phyloP scores from a whole-genome alignment of 192 early-diverging fungal species.

The Coemansia sp. region DNA sequence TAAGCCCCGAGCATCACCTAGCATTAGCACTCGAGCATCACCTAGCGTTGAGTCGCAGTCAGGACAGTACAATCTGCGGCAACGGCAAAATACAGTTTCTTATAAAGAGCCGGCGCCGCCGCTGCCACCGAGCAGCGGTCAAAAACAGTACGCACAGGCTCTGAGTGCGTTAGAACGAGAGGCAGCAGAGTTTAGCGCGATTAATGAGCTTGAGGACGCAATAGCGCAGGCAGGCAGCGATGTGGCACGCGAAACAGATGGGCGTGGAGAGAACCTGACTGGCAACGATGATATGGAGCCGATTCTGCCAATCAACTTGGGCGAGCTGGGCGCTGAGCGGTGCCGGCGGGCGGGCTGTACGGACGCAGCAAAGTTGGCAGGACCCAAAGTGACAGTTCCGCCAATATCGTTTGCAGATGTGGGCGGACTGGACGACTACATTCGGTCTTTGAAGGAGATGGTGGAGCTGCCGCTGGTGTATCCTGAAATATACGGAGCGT shows the following conservation, averaged over 20 bases:
- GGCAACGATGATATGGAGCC: constrained; percentile 17
- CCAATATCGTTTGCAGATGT: constrained; percentile 12
- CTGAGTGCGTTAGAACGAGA: constrained; percentile 8
- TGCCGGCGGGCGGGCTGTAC: constrained; percentile 18
- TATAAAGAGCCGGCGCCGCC: constrained; percentile 6
- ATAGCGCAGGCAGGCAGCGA: not conserved
- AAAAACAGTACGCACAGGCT: not conserved
- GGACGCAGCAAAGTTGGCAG: not conserved
- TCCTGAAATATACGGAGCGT: constrained; percentile 69
- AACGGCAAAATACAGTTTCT: constrained; percentile 6
- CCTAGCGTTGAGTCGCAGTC: not conserved
- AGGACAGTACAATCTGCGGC: constrained; percentile 19
- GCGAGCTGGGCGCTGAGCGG: constrained; percentile 21
- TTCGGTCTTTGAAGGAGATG: constrained; percentile 74
- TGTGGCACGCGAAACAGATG: constrained; percentile 1
- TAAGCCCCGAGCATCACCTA: no score
- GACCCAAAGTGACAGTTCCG: not conserved
- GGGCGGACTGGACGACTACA: constrained; percentile 76
- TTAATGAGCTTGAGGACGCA: constrained; percentile 9
- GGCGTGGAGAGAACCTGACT: not conserved
- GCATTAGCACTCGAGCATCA: no score
- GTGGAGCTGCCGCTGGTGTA: constrained; percentile 75
- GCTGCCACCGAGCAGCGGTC: not conserved
- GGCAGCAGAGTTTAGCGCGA: constrained; percentile 10
- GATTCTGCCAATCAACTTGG: constrained; percentile 24